These are phyloP conservation scores for Pelargonium citronellum DNA, from an alignment of 441 rosid species.

Conservation along the genomic window DNA sequence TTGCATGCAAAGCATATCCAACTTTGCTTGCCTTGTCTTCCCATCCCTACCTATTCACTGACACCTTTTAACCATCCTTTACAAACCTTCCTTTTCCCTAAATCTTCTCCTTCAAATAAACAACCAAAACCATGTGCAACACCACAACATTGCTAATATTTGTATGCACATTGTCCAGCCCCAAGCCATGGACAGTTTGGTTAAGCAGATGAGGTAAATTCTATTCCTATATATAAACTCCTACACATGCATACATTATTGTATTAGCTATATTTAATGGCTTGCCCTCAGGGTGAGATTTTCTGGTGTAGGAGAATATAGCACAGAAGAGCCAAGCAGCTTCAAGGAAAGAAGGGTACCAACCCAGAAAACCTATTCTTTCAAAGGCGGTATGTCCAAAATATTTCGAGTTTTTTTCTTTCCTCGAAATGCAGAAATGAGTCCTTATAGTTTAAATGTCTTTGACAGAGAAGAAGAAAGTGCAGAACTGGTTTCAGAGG, in stretches of 20 bases:
- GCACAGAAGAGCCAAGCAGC: conserved; percentile 24
- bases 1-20: conserved; percentile 41
- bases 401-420: not conserved
- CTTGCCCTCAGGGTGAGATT: conserved; percentile 31
- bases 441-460: not conserved
- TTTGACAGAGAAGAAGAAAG: conserved; percentile 52
- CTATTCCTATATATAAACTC: not conserved
- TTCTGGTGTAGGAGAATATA: conserved; percentile 28
- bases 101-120: conserved; percentile 31
- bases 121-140: not conserved
- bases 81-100: conserved; percentile 11
- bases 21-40: conserved; percentile 27
- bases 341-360: conserved; percentile 25
- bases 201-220: conserved; percentile 34
- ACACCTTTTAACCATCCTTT: conserved; percentile 5
- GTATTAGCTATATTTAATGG: conserved; percentile 9
- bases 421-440: too few relatives aligned
- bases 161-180: not conserved
- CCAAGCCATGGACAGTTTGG: conserved; percentile 32
- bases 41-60: not conserved
- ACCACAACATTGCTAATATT: too few relatives aligned
- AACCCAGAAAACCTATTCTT: conserved; percentile 38
- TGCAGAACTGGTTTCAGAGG: conserved; percentile 49
- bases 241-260: not conserved
- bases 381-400: conserved; percentile 44